phyloP scores from a whole-genome alignment of 768 basidiomycete genomes.

The Sarcomyxa edulis region DNA sequence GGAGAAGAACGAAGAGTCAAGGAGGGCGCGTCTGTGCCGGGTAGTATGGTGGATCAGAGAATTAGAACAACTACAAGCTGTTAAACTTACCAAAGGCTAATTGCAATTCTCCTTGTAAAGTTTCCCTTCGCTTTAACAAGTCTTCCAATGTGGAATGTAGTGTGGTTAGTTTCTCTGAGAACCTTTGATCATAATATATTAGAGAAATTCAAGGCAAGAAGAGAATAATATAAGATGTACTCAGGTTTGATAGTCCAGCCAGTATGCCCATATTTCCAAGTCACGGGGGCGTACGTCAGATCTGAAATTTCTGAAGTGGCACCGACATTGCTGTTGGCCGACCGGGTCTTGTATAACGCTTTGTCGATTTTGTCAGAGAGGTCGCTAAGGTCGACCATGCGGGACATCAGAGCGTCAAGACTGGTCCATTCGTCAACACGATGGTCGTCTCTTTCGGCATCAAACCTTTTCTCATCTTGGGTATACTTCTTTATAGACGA shows the following conservation, averaged over 20 bases:
- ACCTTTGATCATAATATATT: constrained; percentile 34
- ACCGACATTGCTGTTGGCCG: not conserved
- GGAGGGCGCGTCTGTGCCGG: constrained; percentile 58
- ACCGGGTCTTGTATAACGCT: constrained; percentile 29
- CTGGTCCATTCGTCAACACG: constrained; percentile 44
- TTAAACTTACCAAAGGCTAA: constrained; percentile 42
- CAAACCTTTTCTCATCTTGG: constrained; percentile 51
- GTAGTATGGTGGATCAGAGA: constrained; percentile 3
- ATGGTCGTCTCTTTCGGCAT: constrained; percentile 29
- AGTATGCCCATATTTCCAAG: constrained; percentile 24
- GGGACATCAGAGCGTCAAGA: constrained; percentile 46
- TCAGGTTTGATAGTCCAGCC: constrained; percentile 64
- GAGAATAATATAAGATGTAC: constrained; percentile 34
- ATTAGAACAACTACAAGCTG: not conserved
- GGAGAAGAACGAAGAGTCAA: constrained; percentile 66
- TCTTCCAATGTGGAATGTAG: constrained; percentile 45
- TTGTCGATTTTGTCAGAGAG: constrained; percentile 54
- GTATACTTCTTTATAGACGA: constrained; percentile 43
- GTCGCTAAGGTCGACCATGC: constrained; percentile 42
- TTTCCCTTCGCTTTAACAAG: constrained; percentile 39
- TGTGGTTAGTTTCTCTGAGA: constrained; percentile 44
- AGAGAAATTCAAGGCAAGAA: constrained; percentile 1
- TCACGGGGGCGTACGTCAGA: no score
- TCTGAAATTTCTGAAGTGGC: not conserved
- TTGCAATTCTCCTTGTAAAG: constrained; percentile 53